A percentile compares a stretch with the other conserved stretches of the same genome.
phyloP scores from a whole-genome alignment of 495 filamentous ascomycete genomes.

The Podospora anserina region DNA sequence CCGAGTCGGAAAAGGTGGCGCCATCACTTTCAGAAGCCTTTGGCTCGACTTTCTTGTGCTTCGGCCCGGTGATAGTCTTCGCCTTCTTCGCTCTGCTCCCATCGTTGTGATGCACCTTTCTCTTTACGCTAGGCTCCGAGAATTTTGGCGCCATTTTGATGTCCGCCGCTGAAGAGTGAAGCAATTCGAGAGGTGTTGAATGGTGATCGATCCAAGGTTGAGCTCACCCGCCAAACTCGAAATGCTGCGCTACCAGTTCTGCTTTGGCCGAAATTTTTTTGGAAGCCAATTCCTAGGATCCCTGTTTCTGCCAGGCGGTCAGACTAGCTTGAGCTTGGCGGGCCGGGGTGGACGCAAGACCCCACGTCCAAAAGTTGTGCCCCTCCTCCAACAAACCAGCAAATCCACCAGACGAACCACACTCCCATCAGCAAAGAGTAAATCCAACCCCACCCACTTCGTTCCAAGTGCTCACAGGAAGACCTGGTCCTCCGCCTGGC shows the following conservation, averaged over 20 bases:
- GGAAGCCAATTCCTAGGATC: constrained; percentile 20
- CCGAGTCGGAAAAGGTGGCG: constrained; percentile 37
- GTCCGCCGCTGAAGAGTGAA: background rate
- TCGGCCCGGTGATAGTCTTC: constrained; percentile 37
- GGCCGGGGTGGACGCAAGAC: background rate
- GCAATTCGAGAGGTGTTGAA: background rate
- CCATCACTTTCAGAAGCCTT: constrained; percentile 36
- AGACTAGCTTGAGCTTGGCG: constrained; percentile 21
- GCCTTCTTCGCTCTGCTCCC: constrained; percentile 43
- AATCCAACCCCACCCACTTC: background rate
- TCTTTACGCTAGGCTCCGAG: constrained; percentile 31
- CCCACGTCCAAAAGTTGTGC: background rate
- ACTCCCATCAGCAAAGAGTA: no score
- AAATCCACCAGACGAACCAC: background rate
- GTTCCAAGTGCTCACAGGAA: background rate
- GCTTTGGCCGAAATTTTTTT: constrained; percentile 20
- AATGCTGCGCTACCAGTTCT: background rate
- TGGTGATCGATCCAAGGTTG: background rate
- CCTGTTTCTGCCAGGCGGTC: constrained; percentile 43
- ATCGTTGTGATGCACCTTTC: constrained; percentile 37
- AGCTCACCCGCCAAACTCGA: background rate
- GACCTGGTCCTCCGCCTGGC: background rate
- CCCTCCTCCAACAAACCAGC: background rate
- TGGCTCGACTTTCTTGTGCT: constrained; percentile 30
- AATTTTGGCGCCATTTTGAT: constrained; percentile 28